Conservation (phyloP, 225 moss, liverwort and hornwort species). For the Straminergon stramineum region DNA sequence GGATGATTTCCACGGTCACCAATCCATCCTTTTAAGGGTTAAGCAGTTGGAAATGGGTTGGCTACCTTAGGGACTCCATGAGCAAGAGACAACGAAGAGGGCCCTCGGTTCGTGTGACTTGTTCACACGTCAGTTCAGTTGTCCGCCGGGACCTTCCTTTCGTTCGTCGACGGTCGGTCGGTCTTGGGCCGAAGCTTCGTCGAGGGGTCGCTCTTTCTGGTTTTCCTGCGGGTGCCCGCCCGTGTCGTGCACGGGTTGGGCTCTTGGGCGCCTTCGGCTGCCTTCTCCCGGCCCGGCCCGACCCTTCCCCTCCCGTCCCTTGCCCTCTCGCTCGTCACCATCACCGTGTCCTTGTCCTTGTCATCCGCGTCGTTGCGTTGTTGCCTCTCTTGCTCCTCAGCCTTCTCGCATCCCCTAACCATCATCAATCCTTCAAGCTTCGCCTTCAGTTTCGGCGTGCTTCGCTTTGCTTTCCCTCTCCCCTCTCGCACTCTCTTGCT, state of each 20-base stretch:
- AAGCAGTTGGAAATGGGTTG: too few relatives aligned
- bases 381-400: not conserved
- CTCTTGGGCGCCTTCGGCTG: not conserved
- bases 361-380: not conserved
- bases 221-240: not conserved
- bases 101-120: too few relatives aligned
- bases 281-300: not conserved
- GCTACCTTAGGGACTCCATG: too few relatives aligned
- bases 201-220: not conserved
- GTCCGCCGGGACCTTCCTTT: not conserved
- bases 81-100: too few relatives aligned
- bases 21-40: too few relatives aligned
- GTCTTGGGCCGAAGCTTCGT: not conserved
- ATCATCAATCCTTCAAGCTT: not conserved
- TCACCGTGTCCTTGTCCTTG: not conserved
- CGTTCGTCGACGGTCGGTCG: not conserved
- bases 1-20: too few relatives aligned
- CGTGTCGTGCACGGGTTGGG: not conserved
- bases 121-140: not conserved
- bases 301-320: not conserved
- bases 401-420: too few relatives aligned
- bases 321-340: not conserved
- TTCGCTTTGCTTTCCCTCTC: not conserved
- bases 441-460: not conserved
- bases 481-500: not conserved